Percentiles rank a stretch among this genome's conserved stretches.
Conservation (phyloP, 768 basidiomycete genomes). For the Leccinum disarticulatum region DNA sequence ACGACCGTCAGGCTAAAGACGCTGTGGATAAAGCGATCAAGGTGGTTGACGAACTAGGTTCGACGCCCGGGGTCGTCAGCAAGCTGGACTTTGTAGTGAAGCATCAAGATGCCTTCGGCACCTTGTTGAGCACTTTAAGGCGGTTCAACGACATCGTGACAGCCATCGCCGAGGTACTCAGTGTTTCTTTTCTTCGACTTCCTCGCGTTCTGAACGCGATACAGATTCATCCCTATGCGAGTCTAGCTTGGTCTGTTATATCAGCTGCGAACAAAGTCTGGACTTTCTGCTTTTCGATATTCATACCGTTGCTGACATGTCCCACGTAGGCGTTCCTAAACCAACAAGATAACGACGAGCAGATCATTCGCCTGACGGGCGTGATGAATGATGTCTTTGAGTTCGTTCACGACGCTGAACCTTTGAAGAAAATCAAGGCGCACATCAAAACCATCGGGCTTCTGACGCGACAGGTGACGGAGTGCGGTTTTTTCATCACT, state of each 20-base stretch:
- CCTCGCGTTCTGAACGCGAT: background rate
- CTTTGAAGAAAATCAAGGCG: background rate
- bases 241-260: background rate
- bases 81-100: background rate
- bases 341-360: background rate
- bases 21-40: background rate
- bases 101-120: background rate
- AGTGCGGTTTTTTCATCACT: slow-evolving; percentile 3
- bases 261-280: slow-evolving; percentile 2
- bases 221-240: slow-evolving; percentile 5
- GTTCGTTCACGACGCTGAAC: background rate
- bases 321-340: background rate
- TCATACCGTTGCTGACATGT: background rate
- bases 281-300: background rate
- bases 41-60: background rate
- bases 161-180: background rate
- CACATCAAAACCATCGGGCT: background rate
- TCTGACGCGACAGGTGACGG: background rate
- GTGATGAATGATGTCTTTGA: background rate
- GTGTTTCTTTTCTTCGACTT: too few relatives aligned
- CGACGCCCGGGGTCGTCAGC: background rate
- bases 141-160: background rate
- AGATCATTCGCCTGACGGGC: background rate
- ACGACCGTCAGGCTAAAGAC: background rate
- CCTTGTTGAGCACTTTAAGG: background rate